A percentile compares a stretch with the other conserved stretches of the same genome.
These are phyloP conservation scores for Grosmannia serpens DNA, from an alignment of 2,329 filamentous ascomycete species.

Conservation along the genomic window DNA sequence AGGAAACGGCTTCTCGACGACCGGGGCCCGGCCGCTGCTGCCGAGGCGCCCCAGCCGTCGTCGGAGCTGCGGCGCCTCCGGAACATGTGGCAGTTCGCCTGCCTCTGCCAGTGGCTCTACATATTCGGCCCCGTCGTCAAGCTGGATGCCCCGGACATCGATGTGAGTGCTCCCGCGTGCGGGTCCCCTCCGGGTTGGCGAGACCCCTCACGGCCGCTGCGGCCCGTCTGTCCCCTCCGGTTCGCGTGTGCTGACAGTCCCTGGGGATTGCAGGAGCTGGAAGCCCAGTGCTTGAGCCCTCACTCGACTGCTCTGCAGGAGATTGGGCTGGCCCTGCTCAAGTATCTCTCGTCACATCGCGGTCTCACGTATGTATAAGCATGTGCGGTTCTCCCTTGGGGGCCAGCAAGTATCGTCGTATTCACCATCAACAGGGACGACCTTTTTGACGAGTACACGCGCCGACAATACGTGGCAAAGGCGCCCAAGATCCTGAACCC, in stretches of 20 bases:
- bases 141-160: constrained; percentile 79
- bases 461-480: constrained; percentile 78
- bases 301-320: constrained; percentile 63
- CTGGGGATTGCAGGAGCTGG: constrained; percentile 54
- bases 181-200: too few relatives aligned
- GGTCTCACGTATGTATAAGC: constrained; percentile 62
- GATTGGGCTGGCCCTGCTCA: constrained; percentile 77
- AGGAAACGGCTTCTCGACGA: constrained; percentile 17
- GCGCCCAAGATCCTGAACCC: constrained; percentile 63
- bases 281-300: constrained; percentile 76
- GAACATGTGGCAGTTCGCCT: constrained; percentile 93
- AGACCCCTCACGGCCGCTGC: too few relatives aligned
- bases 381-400: background rate
- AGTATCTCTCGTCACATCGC: constrained; percentile 87
- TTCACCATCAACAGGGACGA: constrained; percentile 47
- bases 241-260: background rate
- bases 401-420: background rate
- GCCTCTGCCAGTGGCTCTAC: constrained; percentile 85
- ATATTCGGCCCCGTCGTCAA: constrained; percentile 84
- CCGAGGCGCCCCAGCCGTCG: constrained; percentile 11
- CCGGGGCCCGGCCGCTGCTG: constrained; percentile 18
- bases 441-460: constrained; percentile 86
- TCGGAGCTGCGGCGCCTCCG: constrained; percentile 39
- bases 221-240: too few relatives aligned
- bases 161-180: constrained; percentile 54